Evolutionary conservation across 805 yeast species (phyloP).

Genomic region (Zygosaccharomyces bisporus): DNA sequence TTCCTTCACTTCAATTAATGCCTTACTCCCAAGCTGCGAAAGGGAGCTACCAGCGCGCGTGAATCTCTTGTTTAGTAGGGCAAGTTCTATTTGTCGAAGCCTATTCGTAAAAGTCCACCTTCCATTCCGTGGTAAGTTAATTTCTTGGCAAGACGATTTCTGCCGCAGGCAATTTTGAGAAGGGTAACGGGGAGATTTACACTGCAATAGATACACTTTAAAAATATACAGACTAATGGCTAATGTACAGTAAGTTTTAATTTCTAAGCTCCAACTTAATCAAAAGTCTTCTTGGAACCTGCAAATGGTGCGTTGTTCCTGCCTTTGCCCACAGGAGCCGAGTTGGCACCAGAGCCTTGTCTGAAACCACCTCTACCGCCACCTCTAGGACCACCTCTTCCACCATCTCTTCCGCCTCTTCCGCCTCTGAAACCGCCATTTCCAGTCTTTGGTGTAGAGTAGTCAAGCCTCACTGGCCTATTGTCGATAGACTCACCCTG

Average conservation of each 20-base stretch:
- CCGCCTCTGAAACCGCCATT: slow-evolving; percentile 42
- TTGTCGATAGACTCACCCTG: slow-evolving; percentile 88
- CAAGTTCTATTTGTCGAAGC: too few species aligned
- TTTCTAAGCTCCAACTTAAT: slow-evolving; percentile 39
- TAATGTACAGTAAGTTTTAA: slow-evolving; percentile 11
- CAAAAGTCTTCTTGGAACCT: slow-evolving; percentile 82
- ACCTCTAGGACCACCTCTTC: slow-evolving; percentile 36
- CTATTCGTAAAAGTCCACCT: background rate
- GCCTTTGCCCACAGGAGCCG: slow-evolving; percentile 47
- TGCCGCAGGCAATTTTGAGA: slow-evolving; percentile 3
- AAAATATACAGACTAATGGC: slow-evolving; percentile 10
- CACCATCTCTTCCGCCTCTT: slow-evolving; percentile 38
- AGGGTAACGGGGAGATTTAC: slow-evolving; percentile 3
- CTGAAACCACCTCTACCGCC: slow-evolving; percentile 26
- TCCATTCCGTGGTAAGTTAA: slow-evolving; percentile 5
- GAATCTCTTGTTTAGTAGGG: too few species aligned
- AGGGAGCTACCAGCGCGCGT: background rate
- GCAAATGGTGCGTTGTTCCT: slow-evolving; percentile 58
- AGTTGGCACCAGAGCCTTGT: slow-evolving; percentile 59
- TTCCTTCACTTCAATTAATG: background rate
- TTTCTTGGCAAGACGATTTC: slow-evolving; percentile 17
- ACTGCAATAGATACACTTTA: background rate
- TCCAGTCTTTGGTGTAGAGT: slow-evolving; percentile 81
- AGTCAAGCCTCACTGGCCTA: slow-evolving; percentile 93
- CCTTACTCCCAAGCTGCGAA: slow-evolving; percentile 1